phyloP scores from a whole-genome alignment of 2,329 filamentous ascomycete species.

The Daldinia sp. region DNA sequence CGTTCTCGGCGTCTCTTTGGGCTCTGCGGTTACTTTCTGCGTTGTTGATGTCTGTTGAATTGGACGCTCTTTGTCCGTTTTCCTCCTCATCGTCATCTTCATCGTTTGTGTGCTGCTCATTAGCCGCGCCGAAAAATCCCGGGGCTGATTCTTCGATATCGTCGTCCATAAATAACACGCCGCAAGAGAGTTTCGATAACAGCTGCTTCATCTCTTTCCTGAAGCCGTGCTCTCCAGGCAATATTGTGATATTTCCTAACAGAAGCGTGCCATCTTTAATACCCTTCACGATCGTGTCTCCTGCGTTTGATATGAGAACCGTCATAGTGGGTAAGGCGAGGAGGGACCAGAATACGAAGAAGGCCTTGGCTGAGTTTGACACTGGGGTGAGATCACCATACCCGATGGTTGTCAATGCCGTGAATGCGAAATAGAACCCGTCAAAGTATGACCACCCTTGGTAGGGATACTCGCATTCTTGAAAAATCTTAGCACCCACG shows the following conservation, averaged over 20 bases:
- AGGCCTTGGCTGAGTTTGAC: conserved; percentile 82
- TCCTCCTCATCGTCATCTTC: conserved; percentile 41
- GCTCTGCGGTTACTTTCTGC: conserved; percentile 34
- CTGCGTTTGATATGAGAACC: conserved; percentile 84
- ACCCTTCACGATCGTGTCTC: conserved; percentile 81
- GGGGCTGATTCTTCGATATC: conserved; percentile 56
- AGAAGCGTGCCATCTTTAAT: conserved; percentile 67
- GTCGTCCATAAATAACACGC: conserved; percentile 56
- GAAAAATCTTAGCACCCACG: conserved; percentile 81
- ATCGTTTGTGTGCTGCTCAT: conserved; percentile 41
- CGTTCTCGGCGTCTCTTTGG: conserved; percentile 28
- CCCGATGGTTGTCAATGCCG: conserved; percentile 85
- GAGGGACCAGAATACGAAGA: conserved; percentile 94
- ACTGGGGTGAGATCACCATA: conserved; percentile 84
- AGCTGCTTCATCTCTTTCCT: conserved; percentile 60
- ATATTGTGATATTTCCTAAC: conserved; percentile 70
- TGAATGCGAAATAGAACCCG: conserved; percentile 87
- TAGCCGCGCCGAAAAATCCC: conserved; percentile 57
- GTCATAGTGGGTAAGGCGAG: conserved; percentile 90
- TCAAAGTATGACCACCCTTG: conserved; percentile 81
- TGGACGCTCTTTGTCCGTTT: conserved; percentile 32
- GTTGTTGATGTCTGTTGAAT: conserved; percentile 36
- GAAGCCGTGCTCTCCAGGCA: conserved; percentile 67
- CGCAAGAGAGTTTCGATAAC: conserved; percentile 58
- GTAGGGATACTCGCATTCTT: conserved; percentile 62